A percentile compares a stretch with the other conserved stretches of the same genome.
phyloP scores from a whole-genome alignment of 2,329 filamentous ascomycete genomes.

The Coniochaeta sp. region DNA sequence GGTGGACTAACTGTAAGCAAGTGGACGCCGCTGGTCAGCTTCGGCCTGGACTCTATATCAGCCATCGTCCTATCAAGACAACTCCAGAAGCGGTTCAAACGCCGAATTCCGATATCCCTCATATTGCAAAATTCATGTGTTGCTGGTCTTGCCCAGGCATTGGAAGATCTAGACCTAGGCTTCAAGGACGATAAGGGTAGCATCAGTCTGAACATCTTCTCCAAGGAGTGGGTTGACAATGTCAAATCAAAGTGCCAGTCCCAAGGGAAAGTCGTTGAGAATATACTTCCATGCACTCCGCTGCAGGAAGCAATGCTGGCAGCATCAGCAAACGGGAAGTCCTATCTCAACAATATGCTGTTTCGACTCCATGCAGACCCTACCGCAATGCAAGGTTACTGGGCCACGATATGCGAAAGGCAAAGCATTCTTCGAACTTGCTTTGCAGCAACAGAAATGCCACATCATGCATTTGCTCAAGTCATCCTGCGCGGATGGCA shows the following conservation, averaged over 20 bases:
- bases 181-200: fast-evolving
- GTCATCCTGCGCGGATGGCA: slow-evolving; percentile 49
- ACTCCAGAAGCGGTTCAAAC: slow-evolving; percentile 38
- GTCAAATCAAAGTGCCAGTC: slow-evolving; percentile 23
- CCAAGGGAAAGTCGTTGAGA: slow-evolving; percentile 31
- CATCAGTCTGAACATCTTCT: slow-evolving; percentile 6
- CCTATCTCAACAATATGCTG: slow-evolving; percentile 68
- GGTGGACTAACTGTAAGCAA: slow-evolving; percentile 41
- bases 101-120: slow-evolving; percentile 54
- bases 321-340: slow-evolving; percentile 32
- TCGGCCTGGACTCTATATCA: slow-evolving; percentile 78
- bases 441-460: slow-evolving; percentile 59
- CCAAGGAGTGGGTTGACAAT: slow-evolving; percentile 17
- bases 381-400: slow-evolving; percentile 46
- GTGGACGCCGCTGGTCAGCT: slow-evolving; percentile 65
- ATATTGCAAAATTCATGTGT: slow-evolving; percentile 64
- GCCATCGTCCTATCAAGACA: slow-evolving; percentile 62
- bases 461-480: slow-evolving; percentile 60
- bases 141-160: slow-evolving; percentile 44
- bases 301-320: slow-evolving; percentile 84
- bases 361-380: slow-evolving; percentile 50
- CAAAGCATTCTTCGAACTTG: slow-evolving; percentile 74
- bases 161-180: not conserved
- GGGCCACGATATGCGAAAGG: slow-evolving; percentile 53
- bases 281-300: slow-evolving; percentile 73